phyloP scores from a whole-genome alignment of 2,329 filamentous ascomycete genomes.

The Furcasterigmium furcatum region DNA sequence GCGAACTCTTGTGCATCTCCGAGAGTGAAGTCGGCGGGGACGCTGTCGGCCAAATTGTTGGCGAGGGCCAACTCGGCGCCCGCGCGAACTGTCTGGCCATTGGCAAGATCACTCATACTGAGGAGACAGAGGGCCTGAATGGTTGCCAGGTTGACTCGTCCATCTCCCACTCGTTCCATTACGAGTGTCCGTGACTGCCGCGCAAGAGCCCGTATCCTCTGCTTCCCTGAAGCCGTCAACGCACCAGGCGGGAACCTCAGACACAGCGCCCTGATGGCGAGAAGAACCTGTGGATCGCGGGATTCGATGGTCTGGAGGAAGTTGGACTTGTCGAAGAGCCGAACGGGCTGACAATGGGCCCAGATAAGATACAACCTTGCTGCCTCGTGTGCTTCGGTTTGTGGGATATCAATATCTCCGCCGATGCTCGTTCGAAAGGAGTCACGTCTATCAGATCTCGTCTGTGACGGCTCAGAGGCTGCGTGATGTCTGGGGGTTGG shows the following conservation, averaged over 20 bases:
- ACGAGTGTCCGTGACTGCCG: slow-evolving; percentile 16
- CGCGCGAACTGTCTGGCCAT: slow-evolving; percentile 16
- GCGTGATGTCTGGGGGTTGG: not conserved
- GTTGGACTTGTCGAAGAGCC: slow-evolving; percentile 36
- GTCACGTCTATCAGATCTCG: not conserved
- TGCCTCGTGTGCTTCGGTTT: not conserved
- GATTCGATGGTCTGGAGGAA: slow-evolving; percentile 34
- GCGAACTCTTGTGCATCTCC: slow-evolving; percentile 16
- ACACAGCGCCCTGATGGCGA: slow-evolving; percentile 33
- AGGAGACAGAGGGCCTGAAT: slow-evolving; percentile 33
- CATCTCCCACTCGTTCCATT: slow-evolving; percentile 28
- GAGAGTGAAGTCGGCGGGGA: slow-evolving; percentile 11
- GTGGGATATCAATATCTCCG: not conserved
- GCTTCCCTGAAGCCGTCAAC: not conserved
- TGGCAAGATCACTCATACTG: slow-evolving; percentile 29
- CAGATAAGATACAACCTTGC: slow-evolving; percentile 38
- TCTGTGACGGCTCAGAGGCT: not conserved
- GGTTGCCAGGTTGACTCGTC: slow-evolving; percentile 30
- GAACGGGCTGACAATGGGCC: slow-evolving; percentile 46
- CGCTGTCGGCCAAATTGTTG: slow-evolving; percentile 14
- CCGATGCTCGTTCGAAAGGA: not conserved
- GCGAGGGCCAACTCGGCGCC: slow-evolving; percentile 18
- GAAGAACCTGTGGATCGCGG: slow-evolving; percentile 30
- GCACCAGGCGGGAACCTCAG: slow-evolving; percentile 31
- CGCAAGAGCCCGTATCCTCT: not conserved